Base-by-base conservation (phyloP, 23 red algal genomes). In the Pyropia yezoensis region DNA sequence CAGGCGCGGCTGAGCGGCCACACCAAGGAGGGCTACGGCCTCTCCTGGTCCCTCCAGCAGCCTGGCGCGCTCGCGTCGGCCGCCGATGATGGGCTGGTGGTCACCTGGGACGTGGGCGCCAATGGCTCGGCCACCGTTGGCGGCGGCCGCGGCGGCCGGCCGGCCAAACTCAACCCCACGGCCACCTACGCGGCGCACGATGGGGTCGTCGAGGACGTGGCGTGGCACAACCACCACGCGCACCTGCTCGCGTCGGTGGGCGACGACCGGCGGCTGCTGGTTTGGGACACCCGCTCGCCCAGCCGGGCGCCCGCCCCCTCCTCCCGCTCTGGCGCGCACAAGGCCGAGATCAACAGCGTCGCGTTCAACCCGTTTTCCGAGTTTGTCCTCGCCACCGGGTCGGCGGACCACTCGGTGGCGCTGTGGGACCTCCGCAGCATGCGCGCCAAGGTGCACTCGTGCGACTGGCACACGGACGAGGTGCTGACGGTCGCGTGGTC, bases 321-420 rank as follows among this genome's bases (percentile, higher is more conserved):
- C 20, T 58, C 80, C 45, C 63, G 76, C 18, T 65, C 91, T 2
- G 86, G 83, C 6, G 94, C 94, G 28, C 94, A 98, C 69, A 98
- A 79, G 26, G 86, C 75, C 16, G 94, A 91, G 52, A 79, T 98
- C 56, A 90, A 98, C 62, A 91, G 86, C 57, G 67, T 98, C 27
- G 83, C 85, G 62, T 98, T 98, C 85, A 98, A 85, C 69, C 85
- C 94, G 52, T 98, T 91, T 78, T 87, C 75, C 15, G 85, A 86
- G 32, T 78, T 73, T 53, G 63, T 98, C 5, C 62, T 98, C 7
- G 88, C 77, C 1, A 87, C 94, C 15, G 94, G 94, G 17, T 98
- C 94, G 16, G 68, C 72, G 4, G 94, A 98, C 69, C 62, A 63
- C 24, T 91, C 94, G 8, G 76, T 98, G 14, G 87, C 78, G 19